Base-by-base conservation (phyloP, 768 basidiomycete genomes). In the Suillus subalutaceus region DNA sequence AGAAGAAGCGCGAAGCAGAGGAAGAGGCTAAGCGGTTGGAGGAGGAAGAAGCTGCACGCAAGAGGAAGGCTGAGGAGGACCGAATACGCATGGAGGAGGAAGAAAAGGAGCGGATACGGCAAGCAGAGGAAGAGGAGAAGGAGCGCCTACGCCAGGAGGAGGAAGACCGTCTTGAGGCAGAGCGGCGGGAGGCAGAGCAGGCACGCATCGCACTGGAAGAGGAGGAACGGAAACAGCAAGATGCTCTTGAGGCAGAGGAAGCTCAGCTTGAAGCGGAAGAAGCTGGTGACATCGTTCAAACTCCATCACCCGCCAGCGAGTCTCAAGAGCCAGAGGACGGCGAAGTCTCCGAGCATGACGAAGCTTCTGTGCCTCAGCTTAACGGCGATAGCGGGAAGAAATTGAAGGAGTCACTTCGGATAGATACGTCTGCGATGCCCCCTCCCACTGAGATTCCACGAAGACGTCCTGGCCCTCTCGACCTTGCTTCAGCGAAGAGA, bases 381-480 rank as follows among this genome's bases (percentile, higher is more conserved):
- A 74, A 77, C 56, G 80, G 82, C 35, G 80, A 82, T 44, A 63
- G 71, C n/a, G 80, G 80, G 62, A 81, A 79, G 66, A 88, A 83
- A 71, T 52, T 41, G 41, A 88, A 86, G 72, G 88, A 88, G 53
- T 30, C 77, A 13, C 80, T 92, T 23, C 89, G 90, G 53, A 91
- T 92, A 75, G 88, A 88, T 75, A 90, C 91, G 0, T 77, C 84
- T 26, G 73, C 9, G 37, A 37, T 37, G 37, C 37, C 37, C 37
- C 2, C 8, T 37, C 37, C 37, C 37, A 37, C 37, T 37, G 7
- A 37, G 37, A 37, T 37, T 37, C 9, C 37, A 37, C 37, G 9
- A 37, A 37, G 37, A 9, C 9, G 37, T 37, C 9, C 9, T 37
- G 9, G 37, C 37, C 9, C 37, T 37, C 37, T 37, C 37, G 37